Conservation (phyloP, 345 rosid species). For the Tarenaya hassleriana region DNA sequence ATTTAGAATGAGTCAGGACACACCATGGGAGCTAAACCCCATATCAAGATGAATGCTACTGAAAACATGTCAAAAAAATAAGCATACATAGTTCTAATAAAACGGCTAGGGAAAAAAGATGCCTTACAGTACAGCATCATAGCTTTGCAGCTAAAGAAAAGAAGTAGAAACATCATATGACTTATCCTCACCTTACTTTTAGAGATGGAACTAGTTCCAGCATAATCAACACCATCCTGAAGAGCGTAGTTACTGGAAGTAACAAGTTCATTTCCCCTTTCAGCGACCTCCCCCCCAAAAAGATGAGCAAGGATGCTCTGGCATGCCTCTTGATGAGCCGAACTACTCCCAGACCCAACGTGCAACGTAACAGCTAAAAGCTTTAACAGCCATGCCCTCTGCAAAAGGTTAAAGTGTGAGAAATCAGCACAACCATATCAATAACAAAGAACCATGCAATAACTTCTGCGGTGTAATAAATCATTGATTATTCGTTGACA, state of each 20-base stretch:
- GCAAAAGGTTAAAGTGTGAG: slow-evolving; percentile 20
- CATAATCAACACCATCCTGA: slow-evolving; percentile 39
- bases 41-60: slow-evolving; percentile 4
- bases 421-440: slow-evolving; percentile 12
- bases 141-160: background rate
- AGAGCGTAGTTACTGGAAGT: slow-evolving; percentile 35
- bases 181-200: slow-evolving; percentile 63
- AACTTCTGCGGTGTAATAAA: background rate
- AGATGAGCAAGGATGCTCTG: slow-evolving; percentile 71
- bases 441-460: slow-evolving; percentile 1
- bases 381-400: slow-evolving; percentile 97
- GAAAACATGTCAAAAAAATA: too few species aligned
- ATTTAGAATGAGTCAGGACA: slow-evolving; percentile 15
- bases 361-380: slow-evolving; percentile 85
- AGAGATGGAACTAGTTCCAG: slow-evolving; percentile 50
- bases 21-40: too few species aligned
- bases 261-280: slow-evolving; percentile 32
- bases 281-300: slow-evolving; percentile 55
- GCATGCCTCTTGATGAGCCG: slow-evolving; percentile 64
- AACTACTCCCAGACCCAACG: slow-evolving; percentile 50
- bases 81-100: slow-evolving; percentile 8
- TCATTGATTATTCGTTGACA: background rate
- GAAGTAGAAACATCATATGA: slow-evolving; percentile 12
- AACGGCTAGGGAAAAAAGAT: background rate
- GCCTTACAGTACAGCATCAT: slow-evolving; percentile 1